A percentile compares a stretch with the other conserved stretches of the same genome.
phyloP scores from a whole-genome alignment of 2,329 filamentous ascomycete genomes.

The Penicillium sp. region DNA sequence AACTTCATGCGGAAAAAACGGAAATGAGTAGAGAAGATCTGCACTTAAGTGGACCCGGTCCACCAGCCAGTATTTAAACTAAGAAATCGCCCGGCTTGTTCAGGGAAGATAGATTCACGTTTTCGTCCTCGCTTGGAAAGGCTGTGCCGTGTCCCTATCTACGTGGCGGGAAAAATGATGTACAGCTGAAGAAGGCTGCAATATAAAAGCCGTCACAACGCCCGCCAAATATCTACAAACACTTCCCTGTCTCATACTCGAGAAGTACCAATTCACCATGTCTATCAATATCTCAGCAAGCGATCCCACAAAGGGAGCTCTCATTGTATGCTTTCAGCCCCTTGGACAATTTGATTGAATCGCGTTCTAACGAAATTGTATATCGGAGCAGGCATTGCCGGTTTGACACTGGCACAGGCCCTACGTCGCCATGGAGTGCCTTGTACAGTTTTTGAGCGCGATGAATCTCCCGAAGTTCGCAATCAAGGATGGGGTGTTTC shows the following conservation, averaged over 20 bases:
- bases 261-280: background rate
- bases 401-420: slow-evolving; percentile 11
- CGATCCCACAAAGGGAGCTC: background rate
- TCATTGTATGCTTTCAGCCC: background rate
- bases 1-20: too few relatives aligned
- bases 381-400: slow-evolving; percentile 11
- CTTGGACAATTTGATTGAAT: background rate
- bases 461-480: background rate
- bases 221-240: background rate
- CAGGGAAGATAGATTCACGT: background rate
- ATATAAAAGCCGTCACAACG: background rate
- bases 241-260: background rate
- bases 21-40: background rate
- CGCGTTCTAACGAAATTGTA: background rate
- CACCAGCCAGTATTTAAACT: background rate
- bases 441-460: slow-evolving; percentile 11
- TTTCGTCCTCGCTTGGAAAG: background rate
- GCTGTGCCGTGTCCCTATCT: background rate
- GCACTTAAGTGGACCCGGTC: background rate
- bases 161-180: background rate
- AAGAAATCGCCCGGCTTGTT: background rate
- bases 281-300: background rate
- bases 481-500: slow-evolving; percentile 10
- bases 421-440: slow-evolving; percentile 4
- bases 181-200: background rate